Base-by-base conservation (phyloP, 306 rosid species). In the Glycyrrhiza uralensis region DNA sequence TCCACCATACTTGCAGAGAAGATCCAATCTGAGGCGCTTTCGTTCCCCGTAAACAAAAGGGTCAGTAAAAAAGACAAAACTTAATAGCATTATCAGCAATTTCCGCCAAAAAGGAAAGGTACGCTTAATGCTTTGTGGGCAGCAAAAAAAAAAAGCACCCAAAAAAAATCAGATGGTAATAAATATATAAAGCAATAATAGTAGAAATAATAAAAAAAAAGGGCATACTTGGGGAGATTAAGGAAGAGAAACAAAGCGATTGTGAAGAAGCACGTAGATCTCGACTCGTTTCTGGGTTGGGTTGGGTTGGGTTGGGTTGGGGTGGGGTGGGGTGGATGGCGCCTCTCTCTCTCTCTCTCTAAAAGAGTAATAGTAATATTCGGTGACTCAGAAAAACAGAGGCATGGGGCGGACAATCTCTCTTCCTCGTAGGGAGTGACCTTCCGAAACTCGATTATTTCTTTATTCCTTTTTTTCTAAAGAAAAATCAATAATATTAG, bases 21-120 rank as follows among this genome's bases (percentile, higher is more conserved):
- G 80, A 81, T 78, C 82, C 82, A 85, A 75, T 71, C 84, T 45
- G 64, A 28, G 30, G 7, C 35, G 18, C 52, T 52, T 64, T 5
- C 20, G 42, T 36, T 75, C 68, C 41, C 5, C 7, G 0, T 4
- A 50, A 64, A 51, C 72, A 64, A 64, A 52, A 19, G 72, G 63
- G 63, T 7, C 41, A 23, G 2, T 24, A 4, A 14, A 26, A 24
- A 30, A 30, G 6, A 45, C 0, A 56, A 76, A 12, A 28, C 1
- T 29, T 32, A 0, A 51, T 56, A 29, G 62, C 74, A 33, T 45
- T 68, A 57, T 36, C 19, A 67, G 35, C 30, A 76, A 76, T 65
- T 55, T 12, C 39, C 63, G 33, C 52, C 61, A 23, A 47, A 58
- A 14, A 59, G 7, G 51, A 58, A 18, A 51, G n/a, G 32, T 2